Percentiles rank a stretch among this genome's conserved stretches.
These are phyloP conservation scores for Eimeria tenella DNA, from an alignment of 169 alveolate species.

Conservation along the genomic window DNA sequence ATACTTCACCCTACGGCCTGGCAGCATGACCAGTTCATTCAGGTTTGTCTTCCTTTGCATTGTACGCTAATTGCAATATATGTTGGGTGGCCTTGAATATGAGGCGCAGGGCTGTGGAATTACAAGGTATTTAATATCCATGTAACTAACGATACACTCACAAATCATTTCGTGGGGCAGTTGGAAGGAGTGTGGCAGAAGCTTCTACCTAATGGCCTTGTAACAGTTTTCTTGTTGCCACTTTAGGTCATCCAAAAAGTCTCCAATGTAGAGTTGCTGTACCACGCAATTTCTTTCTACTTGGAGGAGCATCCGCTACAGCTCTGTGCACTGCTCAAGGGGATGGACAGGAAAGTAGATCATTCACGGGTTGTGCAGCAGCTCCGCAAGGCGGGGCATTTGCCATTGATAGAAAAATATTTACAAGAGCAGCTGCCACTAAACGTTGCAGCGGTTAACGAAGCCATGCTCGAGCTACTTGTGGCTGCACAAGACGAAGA, in stretches of 20 bases:
- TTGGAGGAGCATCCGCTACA: slow-evolving; percentile 99
- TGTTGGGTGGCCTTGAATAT: too few relatives aligned
- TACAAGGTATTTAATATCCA: too few relatives aligned
- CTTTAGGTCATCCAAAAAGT: slow-evolving; percentile 88
- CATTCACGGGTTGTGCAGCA: slow-evolving; percentile 95
- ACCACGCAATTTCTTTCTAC: slow-evolving; percentile 98
- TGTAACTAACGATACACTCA: too few relatives aligned
- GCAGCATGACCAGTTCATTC: slow-evolving; percentile 95
- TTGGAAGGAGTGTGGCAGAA: too few relatives aligned
- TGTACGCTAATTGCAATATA: too few relatives aligned
- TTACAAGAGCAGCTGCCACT: slow-evolving; percentile 88
- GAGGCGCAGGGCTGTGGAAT: too few relatives aligned
- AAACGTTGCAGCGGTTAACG: slow-evolving; percentile 96
- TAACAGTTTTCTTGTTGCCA: too few relatives aligned
- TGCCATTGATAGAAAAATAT: slow-evolving; percentile 89
- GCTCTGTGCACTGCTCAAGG: slow-evolving; percentile 93
- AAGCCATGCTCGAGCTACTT: slow-evolving; percentile 97
- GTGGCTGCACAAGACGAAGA: slow-evolving; percentile 98
- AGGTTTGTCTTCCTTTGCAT: slow-evolving; percentile 77
- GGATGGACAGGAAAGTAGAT: slow-evolving; percentile 89
- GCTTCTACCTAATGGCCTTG: too few relatives aligned
- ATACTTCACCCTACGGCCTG: slow-evolving; percentile 98
- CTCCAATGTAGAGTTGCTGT: slow-evolving; percentile 96
- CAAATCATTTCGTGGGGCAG: too few relatives aligned
- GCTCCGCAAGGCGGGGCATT: slow-evolving; percentile 86